Conservation (phyloP, 257 asterid genomes). For the Lycium barbarum region DNA sequence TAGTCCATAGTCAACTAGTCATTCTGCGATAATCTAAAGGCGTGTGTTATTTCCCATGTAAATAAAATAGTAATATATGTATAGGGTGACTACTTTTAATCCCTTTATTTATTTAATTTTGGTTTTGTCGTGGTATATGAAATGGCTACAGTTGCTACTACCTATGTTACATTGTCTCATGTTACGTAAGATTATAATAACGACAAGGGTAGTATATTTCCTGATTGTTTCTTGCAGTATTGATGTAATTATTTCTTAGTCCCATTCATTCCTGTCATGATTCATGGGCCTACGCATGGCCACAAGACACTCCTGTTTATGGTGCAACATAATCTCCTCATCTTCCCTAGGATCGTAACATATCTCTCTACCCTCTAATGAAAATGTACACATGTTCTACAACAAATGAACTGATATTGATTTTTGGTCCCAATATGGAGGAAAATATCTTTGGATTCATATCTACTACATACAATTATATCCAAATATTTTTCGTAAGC, state of each 20-base stretch:
- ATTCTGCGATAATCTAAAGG: not conserved
- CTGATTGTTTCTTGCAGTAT: no score
- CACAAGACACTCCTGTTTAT: not conserved
- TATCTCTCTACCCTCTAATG: not conserved
- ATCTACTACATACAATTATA: not conserved
- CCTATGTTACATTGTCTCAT: conserved; percentile 8
- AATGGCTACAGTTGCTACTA: conserved; percentile 14
- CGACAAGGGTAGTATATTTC: no score
- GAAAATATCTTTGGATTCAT: not conserved
- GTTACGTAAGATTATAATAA: not conserved
- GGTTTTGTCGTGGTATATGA: not conserved
- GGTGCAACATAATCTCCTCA: conserved; percentile 12
- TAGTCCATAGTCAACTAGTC: not conserved
- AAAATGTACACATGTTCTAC: not conserved
- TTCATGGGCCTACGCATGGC: conserved; percentile 4
- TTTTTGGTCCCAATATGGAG: not conserved
- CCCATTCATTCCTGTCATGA: not conserved
- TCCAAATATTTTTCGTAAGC: not conserved
- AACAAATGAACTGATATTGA: not conserved
- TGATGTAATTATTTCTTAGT: not conserved
- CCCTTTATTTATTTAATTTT: not conserved
- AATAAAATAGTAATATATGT: not conserved
- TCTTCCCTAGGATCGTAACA: not conserved
- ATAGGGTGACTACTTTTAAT: not conserved
- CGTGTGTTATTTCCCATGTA: not conserved